These are phyloP conservation scores for Drechslerella coelobrocha DNA, from an alignment of 2,329 filamentous ascomycete species.

Conservation along the genomic window DNA sequence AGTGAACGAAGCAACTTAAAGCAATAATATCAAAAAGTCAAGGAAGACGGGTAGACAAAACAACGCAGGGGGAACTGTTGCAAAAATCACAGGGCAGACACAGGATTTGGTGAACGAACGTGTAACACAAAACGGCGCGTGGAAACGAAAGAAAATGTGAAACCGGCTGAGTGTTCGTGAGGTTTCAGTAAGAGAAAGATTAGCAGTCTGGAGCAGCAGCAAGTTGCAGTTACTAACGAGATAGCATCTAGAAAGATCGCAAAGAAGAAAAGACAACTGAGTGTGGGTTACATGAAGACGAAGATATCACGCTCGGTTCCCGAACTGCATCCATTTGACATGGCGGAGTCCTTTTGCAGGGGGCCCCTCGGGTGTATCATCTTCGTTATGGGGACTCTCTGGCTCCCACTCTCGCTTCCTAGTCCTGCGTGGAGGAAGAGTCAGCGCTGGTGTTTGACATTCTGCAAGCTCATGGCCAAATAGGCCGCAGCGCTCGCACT, in stretches of 20 bases:
- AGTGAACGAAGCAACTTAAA: no score
- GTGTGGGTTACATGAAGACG: slow-evolving; percentile 4
- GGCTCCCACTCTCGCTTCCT: slow-evolving; percentile 49
- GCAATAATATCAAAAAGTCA: no score
- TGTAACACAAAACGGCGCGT: slow-evolving; percentile 26
- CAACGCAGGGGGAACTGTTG: no score
- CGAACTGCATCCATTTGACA: slow-evolving; percentile 50
- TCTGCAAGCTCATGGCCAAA: slow-evolving; percentile 49
- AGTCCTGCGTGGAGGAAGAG: slow-evolving; percentile 19
- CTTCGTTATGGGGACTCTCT: slow-evolving; percentile 37
- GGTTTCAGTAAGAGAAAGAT: neutral
- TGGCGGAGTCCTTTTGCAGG: slow-evolving; percentile 47
- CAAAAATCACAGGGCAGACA: no score
- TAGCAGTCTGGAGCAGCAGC: neutral
- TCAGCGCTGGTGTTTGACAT: slow-evolving; percentile 43
- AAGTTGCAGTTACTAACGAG: neutral
- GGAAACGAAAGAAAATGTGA: slow-evolving; percentile 9
- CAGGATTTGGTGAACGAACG: no score
- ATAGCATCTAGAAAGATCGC: slow-evolving; percentile 26
- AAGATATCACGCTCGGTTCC: slow-evolving; percentile 20
- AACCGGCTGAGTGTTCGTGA: slow-evolving; percentile 1
- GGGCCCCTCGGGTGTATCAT: slow-evolving; percentile 27
- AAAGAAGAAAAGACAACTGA: slow-evolving; percentile 6
- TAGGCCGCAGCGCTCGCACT: slow-evolving; percentile 49
- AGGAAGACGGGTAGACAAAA: no score